These are phyloP conservation scores for Stentor roeselii DNA, from an alignment of 73 alveolate genomes.

Conservation along the genomic window DNA sequence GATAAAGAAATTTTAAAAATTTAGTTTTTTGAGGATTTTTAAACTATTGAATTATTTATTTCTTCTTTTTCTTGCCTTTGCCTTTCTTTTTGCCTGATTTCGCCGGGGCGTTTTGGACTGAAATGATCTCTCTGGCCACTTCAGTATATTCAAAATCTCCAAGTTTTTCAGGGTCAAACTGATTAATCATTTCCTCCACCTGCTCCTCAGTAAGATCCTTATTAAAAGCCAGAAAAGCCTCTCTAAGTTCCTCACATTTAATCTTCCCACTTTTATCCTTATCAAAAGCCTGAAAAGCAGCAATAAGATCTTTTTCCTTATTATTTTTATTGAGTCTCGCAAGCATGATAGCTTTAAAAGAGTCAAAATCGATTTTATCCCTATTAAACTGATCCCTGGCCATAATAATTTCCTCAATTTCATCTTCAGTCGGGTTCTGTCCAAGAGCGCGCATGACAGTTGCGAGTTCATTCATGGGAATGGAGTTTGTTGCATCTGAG, in stretches of 20 bases:
- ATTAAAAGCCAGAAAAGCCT: constrained; percentile 26
- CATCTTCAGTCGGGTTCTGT: constrained; percentile 74
- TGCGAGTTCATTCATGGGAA: constrained; percentile 66
- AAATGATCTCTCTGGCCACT: background rate
- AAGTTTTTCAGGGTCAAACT: constrained; percentile 21
- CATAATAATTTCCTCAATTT: constrained; percentile 54
- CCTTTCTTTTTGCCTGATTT: background rate
- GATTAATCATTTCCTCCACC: constrained; percentile 29
- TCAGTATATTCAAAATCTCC: constrained; percentile 21
- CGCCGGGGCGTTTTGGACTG: constrained; percentile 8
- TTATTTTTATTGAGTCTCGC: constrained; percentile 33
- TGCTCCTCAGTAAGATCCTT: constrained; percentile 24
- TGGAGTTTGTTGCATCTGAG: constrained; percentile 74
- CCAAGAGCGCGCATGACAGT: constrained; percentile 83
- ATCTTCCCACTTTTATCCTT: constrained; percentile 47
- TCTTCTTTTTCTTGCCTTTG: constrained; percentile 17
- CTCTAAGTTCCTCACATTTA: constrained; percentile 39
- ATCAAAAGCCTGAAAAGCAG: constrained; percentile 48
- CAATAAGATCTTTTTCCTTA: constrained; percentile 25
- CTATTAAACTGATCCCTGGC: constrained; percentile 70
- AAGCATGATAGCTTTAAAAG: constrained; percentile 59
- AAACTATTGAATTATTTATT: background rate
- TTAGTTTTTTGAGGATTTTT: background rate
- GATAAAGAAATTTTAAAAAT: background rate
- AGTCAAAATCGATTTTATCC: constrained; percentile 68